Conservation (phyloP, 192 early-diverging fungal species). For the Linnemannia exigua region DNA sequence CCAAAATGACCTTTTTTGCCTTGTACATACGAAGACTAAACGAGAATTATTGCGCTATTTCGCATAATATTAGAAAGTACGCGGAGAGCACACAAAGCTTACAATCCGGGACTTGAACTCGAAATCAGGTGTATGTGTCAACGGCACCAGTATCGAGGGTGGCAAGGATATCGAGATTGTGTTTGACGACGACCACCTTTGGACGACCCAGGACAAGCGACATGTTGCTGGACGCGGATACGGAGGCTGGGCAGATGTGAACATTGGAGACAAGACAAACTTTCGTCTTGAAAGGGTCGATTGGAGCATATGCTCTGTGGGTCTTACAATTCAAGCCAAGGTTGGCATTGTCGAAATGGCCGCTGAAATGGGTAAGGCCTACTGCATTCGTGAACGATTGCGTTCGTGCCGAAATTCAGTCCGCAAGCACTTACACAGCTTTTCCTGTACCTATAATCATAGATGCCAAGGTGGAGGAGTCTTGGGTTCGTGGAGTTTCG, state of each 20-base stretch:
- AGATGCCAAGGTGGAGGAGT: constrained; percentile 43
- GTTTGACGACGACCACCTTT: constrained; percentile 8
- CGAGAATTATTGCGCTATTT: neutral
- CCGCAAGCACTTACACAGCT: neutral
- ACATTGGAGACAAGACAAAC: constrained; percentile 38
- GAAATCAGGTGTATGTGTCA: constrained; percentile 25
- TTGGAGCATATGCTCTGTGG: constrained; percentile 36
- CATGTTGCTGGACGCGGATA: constrained; percentile 51
- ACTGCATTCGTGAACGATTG: too few relatives aligned
- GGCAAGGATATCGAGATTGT: constrained; percentile 28
- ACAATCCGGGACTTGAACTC: constrained; percentile 40
- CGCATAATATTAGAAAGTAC: constrained; percentile 13
- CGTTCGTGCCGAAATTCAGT: neutral
- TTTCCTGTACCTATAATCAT: neutral
- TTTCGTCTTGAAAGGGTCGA: constrained; percentile 47
- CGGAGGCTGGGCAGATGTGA: constrained; percentile 32
- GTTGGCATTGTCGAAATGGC: constrained; percentile 26
- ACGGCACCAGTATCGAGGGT: constrained; percentile 20
- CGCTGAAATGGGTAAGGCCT: constrained; percentile 34
- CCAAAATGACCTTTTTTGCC: too few relatives aligned
- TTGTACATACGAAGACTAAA: too few relatives aligned
- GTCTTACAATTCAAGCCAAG: constrained; percentile 20
- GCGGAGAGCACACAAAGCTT: constrained; percentile 31
- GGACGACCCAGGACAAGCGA: constrained; percentile 4
- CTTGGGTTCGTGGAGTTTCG: constrained; percentile 39